Evolutionary conservation across 2,329 filamentous ascomycete genomes (phyloP).

Genomic region (Macrophomina phaseolina): DNA sequence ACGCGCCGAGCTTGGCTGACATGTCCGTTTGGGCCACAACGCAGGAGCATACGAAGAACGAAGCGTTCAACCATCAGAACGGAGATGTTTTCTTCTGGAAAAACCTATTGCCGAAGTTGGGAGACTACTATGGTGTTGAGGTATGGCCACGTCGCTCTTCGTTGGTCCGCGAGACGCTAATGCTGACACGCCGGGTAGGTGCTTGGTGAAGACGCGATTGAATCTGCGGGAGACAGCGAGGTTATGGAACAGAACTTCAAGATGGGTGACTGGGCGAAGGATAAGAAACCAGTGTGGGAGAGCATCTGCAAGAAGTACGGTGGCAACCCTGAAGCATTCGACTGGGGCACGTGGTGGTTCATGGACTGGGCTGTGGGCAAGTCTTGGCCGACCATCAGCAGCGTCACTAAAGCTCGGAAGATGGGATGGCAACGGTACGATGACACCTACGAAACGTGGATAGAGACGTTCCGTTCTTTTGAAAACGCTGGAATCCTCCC

Average conservation of each 20-base stretch:
- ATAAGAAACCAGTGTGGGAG: constrained; percentile 4
- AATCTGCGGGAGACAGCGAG: neutral
- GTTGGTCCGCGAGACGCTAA: neutral
- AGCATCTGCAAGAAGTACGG: neutral
- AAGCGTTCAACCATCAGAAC: constrained; percentile 51
- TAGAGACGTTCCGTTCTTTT: constrained; percentile 5
- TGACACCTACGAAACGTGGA: neutral
- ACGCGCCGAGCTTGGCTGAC: constrained; percentile 42
- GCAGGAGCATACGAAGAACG: constrained; percentile 39
- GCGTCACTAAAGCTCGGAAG: neutral
- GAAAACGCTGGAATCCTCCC: constrained; percentile 4
- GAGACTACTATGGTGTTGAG: constrained; percentile 42
- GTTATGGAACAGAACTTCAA: neutral
- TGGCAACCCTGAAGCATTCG: neutral
- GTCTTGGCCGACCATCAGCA: neutral
- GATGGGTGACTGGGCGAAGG: neutral
- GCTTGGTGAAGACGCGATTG: neutral
- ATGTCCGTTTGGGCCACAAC: constrained; percentile 48
- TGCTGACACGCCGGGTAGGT: neutral
- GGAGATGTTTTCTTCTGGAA: constrained; percentile 48
- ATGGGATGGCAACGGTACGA: neutral
- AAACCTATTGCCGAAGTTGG: constrained; percentile 50
- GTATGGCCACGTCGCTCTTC: neutral
- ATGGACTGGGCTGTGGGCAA: neutral
- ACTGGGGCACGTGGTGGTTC: constrained; percentile 6